Evolutionary conservation across 148 eudicot genomes (phyloP).

Genomic region (Nepenthes gracilis): DNA sequence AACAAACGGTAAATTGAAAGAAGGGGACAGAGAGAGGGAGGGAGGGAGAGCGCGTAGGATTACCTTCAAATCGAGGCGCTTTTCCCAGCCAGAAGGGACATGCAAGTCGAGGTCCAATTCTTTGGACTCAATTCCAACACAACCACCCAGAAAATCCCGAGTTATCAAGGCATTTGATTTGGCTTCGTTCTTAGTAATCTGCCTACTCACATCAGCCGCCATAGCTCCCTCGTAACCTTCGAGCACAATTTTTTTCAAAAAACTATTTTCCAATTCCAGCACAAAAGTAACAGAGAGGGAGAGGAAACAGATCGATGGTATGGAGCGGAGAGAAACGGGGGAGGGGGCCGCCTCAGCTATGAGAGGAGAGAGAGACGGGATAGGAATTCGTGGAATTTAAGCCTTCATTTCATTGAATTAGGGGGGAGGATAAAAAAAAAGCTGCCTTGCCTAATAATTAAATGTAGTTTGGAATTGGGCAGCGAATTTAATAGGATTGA

Average conservation of each 20-base stretch:
- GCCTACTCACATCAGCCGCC: slow-evolving; percentile 22
- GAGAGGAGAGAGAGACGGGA: too few species aligned
- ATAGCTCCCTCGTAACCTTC: background rate
- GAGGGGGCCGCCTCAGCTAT: background rate
- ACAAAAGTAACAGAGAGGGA: background rate
- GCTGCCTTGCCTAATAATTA: background rate
- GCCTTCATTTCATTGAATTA: too few species aligned
- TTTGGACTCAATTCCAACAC: slow-evolving; percentile 33
- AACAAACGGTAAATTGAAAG: too few species aligned
- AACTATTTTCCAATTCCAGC: background rate
- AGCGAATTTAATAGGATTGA: background rate
- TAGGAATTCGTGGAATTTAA: too few species aligned
- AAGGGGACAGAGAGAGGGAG: too few species aligned
- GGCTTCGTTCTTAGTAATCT: slow-evolving; percentile 13
- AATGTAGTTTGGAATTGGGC: slow-evolving; percentile 1
- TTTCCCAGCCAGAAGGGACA: slow-evolving; percentile 75
- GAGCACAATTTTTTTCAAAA: background rate
- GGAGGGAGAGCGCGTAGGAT: background rate
- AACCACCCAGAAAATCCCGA: slow-evolving; percentile 53
- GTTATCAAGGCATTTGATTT: slow-evolving; percentile 13
- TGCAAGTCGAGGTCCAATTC: slow-evolving; percentile 85
- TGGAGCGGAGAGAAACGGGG: background rate
- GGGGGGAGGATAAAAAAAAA: background rate
- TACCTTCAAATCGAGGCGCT: slow-evolving; percentile 82
- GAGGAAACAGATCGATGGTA: background rate